A percentile compares a stretch with the other conserved stretches of the same genome.
These are phyloP conservation scores for Plectosphaerella plurivora DNA, from an alignment of 2,329 filamentous ascomycete species.

Conservation along the genomic window DNA sequence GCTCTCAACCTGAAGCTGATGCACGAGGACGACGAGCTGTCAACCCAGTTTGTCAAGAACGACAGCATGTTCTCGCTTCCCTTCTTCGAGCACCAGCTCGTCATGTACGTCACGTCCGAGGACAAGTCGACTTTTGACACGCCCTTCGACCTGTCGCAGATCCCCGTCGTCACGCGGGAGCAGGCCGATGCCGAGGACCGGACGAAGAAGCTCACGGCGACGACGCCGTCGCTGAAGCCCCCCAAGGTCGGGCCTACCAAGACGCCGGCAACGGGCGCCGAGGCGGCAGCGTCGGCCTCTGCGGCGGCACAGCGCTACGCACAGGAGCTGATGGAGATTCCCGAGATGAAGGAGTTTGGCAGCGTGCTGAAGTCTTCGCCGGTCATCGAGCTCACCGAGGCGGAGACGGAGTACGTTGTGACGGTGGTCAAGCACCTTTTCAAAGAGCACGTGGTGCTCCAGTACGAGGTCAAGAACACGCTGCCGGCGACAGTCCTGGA, in stretches of 20 bases:
- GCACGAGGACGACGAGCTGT: slow-evolving; percentile 84
- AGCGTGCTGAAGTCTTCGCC: slow-evolving; percentile 86
- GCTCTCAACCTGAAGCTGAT: slow-evolving; percentile 90
- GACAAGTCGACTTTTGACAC: slow-evolving; percentile 79
- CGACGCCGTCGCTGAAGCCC: slow-evolving; percentile 89
- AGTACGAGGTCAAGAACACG: slow-evolving; percentile 98
- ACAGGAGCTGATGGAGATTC: slow-evolving; percentile 80
- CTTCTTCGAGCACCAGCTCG: slow-evolving; percentile 93
- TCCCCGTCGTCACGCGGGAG: slow-evolving; percentile 91
- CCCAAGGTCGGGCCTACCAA: slow-evolving; percentile 78
- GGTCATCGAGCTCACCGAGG: slow-evolving; percentile 86
- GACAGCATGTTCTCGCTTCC: slow-evolving; percentile 46
- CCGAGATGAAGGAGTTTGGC: slow-evolving; percentile 87
- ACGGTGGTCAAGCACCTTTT: slow-evolving; percentile 94
- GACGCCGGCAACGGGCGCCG: slow-evolving; percentile 62
- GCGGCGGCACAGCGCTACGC: slow-evolving; percentile 85
- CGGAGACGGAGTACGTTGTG: slow-evolving; percentile 96
- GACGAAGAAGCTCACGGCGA: slow-evolving; percentile 93
- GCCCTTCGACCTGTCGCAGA: slow-evolving; percentile 85
- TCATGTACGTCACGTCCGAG: slow-evolving; percentile 93
- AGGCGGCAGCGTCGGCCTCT: slow-evolving; percentile 70
- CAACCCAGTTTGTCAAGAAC: slow-evolving; percentile 86
- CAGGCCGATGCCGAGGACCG: slow-evolving; percentile 94
- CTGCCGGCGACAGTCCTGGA: slow-evolving; percentile 85
- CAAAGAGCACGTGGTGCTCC: slow-evolving; percentile 92